Conservation (phyloP, 2,329 filamentous ascomycete genomes). For the Zymoseptoria brevis region DNA sequence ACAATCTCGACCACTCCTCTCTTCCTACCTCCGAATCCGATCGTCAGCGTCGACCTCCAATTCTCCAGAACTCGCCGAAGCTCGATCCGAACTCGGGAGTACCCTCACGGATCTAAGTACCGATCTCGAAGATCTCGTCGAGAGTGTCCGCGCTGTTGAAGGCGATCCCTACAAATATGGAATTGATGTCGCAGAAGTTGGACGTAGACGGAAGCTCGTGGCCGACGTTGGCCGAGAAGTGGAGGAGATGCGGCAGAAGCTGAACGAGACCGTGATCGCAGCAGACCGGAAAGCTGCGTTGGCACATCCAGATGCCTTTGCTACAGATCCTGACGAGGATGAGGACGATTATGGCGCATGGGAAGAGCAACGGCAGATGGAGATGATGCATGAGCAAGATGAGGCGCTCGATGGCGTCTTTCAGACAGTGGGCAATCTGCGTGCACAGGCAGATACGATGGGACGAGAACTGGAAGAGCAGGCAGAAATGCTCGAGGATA, state of each 20-base stretch:
- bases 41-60: conserved; percentile 64
- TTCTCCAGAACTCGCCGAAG: conserved; percentile 62
- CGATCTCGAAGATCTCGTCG: conserved; percentile 81
- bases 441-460: conserved; percentile 91
- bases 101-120: conserved; percentile 66
- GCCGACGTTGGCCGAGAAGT: conserved; percentile 84
- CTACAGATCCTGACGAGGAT: conserved; percentile 36
- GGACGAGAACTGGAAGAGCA: conserved; percentile 94
- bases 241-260: conserved; percentile 78
- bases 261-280: conserved; percentile 52
- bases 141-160: conserved; percentile 80
- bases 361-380: conserved; percentile 81
- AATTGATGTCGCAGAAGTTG: conserved; percentile 72
- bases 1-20: conserved; percentile 76
- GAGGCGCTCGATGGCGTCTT: conserved; percentile 88
- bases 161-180: conserved; percentile 80
- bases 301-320: conserved; percentile 53
- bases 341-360: conserved; percentile 56
- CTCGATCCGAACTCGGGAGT: conserved; percentile 66
- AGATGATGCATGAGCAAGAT: conserved; percentile 94
- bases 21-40: conserved; percentile 91
- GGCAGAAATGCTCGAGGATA: conserved; percentile 74
- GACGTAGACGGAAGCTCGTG: conserved; percentile 70
- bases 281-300: conserved; percentile 41
- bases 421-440: conserved; percentile 80